Evolutionary conservation across 176 grass and related monocot species (phyloP).

Genomic region (Lolium multiflorum): DNA sequence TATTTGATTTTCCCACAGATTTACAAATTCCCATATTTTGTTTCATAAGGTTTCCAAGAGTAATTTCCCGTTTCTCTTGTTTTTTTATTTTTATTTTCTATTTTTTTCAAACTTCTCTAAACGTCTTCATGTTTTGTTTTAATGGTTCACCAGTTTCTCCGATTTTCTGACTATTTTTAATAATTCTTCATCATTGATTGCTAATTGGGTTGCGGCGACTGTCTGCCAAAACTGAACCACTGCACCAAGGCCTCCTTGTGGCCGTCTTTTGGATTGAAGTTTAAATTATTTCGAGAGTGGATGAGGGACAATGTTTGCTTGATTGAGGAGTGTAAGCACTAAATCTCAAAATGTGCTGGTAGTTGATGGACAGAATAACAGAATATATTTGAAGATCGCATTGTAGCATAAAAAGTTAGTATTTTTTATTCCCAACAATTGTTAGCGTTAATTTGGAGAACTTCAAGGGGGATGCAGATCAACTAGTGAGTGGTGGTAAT

Average conservation of each 20-base stretch:
- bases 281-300: background rate
- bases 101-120: background rate
- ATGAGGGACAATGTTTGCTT: background rate
- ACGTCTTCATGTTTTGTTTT: background rate
- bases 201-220: background rate
- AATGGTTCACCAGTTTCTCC: background rate
- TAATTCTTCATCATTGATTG: background rate
- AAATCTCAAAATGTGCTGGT: background rate
- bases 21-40: background rate
- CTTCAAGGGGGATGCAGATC: background rate
- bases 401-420: background rate
- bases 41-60: background rate
- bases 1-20: background rate
- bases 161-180: background rate
- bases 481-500: background rate
- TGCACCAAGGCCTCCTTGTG: background rate
- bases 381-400: background rate
- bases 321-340: background rate
- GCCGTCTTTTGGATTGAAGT: background rate
- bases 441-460: background rate
- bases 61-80: background rate
- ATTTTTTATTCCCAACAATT: background rate
- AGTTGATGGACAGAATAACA: background rate
- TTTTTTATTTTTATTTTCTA: background rate
- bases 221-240: background rate